These are phyloP conservation scores for Bolboschoenoplectus hybrid DNA, from an alignment of 202 grass and related monocot genomes.

Conservation along the genomic window DNA sequence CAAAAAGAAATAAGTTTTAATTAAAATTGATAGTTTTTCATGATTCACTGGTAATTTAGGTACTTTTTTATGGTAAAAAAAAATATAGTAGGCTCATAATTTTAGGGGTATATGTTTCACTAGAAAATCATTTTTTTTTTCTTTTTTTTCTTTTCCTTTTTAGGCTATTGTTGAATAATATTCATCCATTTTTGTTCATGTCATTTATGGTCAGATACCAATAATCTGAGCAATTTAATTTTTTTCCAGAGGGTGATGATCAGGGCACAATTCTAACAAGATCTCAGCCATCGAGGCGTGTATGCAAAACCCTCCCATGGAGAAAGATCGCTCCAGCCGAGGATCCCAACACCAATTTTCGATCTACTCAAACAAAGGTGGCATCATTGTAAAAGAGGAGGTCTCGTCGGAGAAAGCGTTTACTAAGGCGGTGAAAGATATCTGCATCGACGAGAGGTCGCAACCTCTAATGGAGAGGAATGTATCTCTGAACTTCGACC, in stretches of 20 bases:
- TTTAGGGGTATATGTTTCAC: neutral
- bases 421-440: conserved; percentile 39
- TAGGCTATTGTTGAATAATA: neutral
- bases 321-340: conserved; percentile 30
- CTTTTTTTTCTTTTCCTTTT: conserved; percentile 4
- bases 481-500: conserved; percentile 32
- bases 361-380: conserved; percentile 45
- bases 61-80: neutral
- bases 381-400: conserved; percentile 40
- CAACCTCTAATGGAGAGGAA: conserved; percentile 36
- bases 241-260: conserved; percentile 30
- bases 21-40: neutral
- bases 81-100: neutral
- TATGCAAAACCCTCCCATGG: conserved; percentile 19
- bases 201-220: neutral
- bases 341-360: conserved; percentile 37
- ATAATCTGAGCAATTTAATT: conserved; percentile 7
- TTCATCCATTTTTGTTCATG: neutral
- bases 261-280: conserved; percentile 4
- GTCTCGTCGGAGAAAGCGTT: conserved; percentile 35
- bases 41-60: neutral
- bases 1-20: neutral
- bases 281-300: neutral
- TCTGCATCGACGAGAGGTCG: conserved; percentile 27
- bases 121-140: neutral